A percentile compares a stretch with the other conserved stretches of the same genome.
Evolutionary conservation across 805 yeast genomes (phyloP).

Genomic region (Brettanomyces custersianus): DNA sequence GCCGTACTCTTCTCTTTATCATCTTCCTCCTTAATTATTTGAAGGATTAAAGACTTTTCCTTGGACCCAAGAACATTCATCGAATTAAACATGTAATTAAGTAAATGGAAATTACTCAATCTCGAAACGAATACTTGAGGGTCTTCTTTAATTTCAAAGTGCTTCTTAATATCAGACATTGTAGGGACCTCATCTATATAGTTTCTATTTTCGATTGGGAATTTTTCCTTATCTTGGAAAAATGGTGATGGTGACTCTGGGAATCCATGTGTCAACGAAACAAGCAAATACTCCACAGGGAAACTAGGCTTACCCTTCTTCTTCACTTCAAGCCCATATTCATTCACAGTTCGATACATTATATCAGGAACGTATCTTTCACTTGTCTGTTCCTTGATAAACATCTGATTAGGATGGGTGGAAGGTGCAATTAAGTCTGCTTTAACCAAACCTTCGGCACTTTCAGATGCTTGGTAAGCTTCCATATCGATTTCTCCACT

Average conservation of each 20-base stretch:
- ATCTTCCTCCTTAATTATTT: conserved; percentile 36
- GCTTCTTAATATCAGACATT: conserved; percentile 41
- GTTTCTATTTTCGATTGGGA: conserved; percentile 76
- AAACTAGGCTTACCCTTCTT: conserved; percentile 84
- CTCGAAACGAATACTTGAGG: conserved; percentile 6
- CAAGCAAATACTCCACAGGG: conserved; percentile 84
- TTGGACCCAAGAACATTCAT: conserved; percentile 47
- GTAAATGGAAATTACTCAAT: conserved; percentile 69
- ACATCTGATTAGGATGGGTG: conserved; percentile 83
- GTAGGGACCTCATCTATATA: conserved; percentile 70
- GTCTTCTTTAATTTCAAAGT: conserved; percentile 27
- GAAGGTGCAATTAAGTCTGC: conserved; percentile 85
- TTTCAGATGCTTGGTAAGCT: conserved; percentile 80
- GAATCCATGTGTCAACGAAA: conserved; percentile 88
- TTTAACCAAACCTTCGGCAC: conserved; percentile 78
- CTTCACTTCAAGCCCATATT: conserved; percentile 82
- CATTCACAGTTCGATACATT: conserved; percentile 75
- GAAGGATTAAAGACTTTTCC: conserved; percentile 44
- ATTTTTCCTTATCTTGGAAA: conserved; percentile 37
- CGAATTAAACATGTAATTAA: conserved; percentile 43
- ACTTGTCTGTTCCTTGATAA: conserved; percentile 63
- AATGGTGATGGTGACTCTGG: conserved; percentile 52
- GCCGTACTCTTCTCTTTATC: conserved; percentile 24
- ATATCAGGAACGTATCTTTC: conserved; percentile 91
- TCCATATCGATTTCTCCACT: conserved; percentile 85